phyloP scores from a whole-genome alignment of 306 rosid species.

The Malus sylvestris region DNA sequence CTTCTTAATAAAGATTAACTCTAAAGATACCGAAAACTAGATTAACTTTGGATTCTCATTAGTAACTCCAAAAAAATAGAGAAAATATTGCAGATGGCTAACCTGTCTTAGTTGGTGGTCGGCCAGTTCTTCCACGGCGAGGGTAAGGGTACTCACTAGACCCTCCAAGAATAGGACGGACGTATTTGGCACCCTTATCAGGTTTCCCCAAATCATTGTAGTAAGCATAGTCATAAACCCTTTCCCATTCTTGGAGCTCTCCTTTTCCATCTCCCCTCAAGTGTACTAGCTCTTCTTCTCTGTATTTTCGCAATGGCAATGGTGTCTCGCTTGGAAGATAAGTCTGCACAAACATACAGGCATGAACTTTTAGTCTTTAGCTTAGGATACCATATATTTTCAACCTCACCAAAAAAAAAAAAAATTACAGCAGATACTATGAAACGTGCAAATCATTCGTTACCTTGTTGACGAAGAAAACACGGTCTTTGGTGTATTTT shows the following conservation, averaged over 20 bases:
- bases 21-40: too few relatives aligned
- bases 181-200: slow-evolving; percentile 24
- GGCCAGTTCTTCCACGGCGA: slow-evolving; percentile 74
- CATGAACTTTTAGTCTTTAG: background rate
- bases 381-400: background rate
- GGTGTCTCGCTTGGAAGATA: slow-evolving; percentile 75
- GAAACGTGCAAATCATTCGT: background rate
- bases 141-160: slow-evolving; percentile 56
- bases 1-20: background rate
- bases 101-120: slow-evolving; percentile 49
- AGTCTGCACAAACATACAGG: slow-evolving; percentile 30
- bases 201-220: slow-evolving; percentile 71
- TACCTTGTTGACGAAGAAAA: slow-evolving; percentile 71
- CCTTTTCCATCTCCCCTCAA: slow-evolving; percentile 69
- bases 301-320: slow-evolving; percentile 33
- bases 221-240: slow-evolving; percentile 67
- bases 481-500: slow-evolving; percentile 26
- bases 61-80: background rate
- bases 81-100: background rate
- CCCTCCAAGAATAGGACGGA: slow-evolving; percentile 73
- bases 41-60: background rate
- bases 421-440: background rate
- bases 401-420: background rate
- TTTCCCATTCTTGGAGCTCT: slow-evolving; percentile 63
- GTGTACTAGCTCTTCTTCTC: slow-evolving; percentile 41